Conservation (phyloP, 2,329 filamentous ascomycete species). For the Trichoderma citrinoviride region DNA sequence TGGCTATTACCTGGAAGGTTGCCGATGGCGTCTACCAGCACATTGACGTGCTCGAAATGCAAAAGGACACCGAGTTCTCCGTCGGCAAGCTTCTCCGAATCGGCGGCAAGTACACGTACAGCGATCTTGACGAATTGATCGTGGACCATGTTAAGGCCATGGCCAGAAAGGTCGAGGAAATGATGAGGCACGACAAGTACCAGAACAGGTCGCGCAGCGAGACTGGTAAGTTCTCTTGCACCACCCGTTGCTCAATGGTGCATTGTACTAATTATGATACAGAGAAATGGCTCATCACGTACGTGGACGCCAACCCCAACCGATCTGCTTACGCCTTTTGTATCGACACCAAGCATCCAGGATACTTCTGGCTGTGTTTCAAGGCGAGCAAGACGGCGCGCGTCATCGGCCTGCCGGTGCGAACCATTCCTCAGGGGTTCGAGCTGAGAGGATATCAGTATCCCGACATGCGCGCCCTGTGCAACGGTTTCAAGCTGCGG, state of each 20-base stretch:
- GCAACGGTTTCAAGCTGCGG: conserved; percentile 93
- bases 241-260: background rate
- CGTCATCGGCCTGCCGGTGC: conserved; percentile 78
- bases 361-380: conserved; percentile 95
- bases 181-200: conserved; percentile 93
- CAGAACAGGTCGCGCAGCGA: conserved; percentile 76
- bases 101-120: conserved; percentile 85
- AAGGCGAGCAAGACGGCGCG: conserved; percentile 77
- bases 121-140: conserved; percentile 94
- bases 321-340: conserved; percentile 95
- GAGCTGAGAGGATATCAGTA: conserved; percentile 87
- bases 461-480: conserved; percentile 90
- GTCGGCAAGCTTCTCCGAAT: conserved; percentile 84
- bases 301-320: conserved; percentile 92
- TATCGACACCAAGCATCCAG: conserved; percentile 85
- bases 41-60: conserved; percentile 92
- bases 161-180: conserved; percentile 95
- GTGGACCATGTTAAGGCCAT: conserved; percentile 97
- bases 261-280: conserved; percentile 27
- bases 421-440: conserved; percentile 89
- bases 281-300: conserved; percentile 96
- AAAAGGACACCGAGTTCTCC: conserved; percentile 96
- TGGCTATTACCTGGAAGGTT: conserved; percentile 98
- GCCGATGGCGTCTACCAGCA: conserved; percentile 95
- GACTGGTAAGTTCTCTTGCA: conserved; percentile 67